Evolutionary conservation across 208 protist genomes (phyloP).

Genomic region (Trypanosoma congolense): DNA sequence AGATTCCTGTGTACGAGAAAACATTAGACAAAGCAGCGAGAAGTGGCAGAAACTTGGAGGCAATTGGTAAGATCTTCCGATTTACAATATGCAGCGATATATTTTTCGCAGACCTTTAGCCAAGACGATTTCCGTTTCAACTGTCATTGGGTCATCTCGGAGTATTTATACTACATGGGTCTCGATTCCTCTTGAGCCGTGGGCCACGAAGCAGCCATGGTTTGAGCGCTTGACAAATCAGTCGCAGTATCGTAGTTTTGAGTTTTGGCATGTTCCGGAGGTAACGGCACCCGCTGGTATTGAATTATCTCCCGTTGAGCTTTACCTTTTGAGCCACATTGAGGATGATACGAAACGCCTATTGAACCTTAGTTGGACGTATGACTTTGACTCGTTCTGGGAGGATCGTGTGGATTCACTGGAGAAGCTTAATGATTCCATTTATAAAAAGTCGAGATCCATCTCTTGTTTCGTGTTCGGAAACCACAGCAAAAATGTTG

Average conservation of each 20-base stretch:
- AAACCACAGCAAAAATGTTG: constrained; percentile 63
- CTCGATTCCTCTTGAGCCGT: constrained; percentile 52
- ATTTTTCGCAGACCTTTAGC: constrained; percentile 10
- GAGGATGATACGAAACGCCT: constrained; percentile 82
- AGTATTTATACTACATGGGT: constrained; percentile 82
- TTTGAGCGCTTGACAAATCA: constrained; percentile 71
- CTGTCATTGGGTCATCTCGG: constrained; percentile 24
- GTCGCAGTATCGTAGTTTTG: constrained; percentile 78
- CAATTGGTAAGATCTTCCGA: background rate
- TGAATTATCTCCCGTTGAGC: constrained; percentile 53
- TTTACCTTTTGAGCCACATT: constrained; percentile 78
- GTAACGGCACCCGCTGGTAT: constrained; percentile 37
- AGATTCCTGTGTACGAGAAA: constrained; percentile 2
- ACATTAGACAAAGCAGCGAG: background rate
- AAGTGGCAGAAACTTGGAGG: constrained; percentile 9
- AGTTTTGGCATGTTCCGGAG: constrained; percentile 82
- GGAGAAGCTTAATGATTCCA: constrained; percentile 52
- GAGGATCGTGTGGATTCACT: constrained; percentile 76
- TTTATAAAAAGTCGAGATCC: constrained; percentile 58
- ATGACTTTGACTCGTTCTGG: constrained; percentile 90
- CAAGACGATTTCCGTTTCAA: constrained; percentile 9
- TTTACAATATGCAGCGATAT: constrained; percentile 30
- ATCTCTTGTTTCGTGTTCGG: constrained; percentile 73
- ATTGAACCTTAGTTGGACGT: constrained; percentile 73
- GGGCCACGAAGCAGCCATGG: constrained; percentile 62